Evolutionary conservation across 2,329 filamentous ascomycete species (phyloP), one percentile per base, ranked within the genome.

Genomic region (Scorias spongiosa): DNA sequence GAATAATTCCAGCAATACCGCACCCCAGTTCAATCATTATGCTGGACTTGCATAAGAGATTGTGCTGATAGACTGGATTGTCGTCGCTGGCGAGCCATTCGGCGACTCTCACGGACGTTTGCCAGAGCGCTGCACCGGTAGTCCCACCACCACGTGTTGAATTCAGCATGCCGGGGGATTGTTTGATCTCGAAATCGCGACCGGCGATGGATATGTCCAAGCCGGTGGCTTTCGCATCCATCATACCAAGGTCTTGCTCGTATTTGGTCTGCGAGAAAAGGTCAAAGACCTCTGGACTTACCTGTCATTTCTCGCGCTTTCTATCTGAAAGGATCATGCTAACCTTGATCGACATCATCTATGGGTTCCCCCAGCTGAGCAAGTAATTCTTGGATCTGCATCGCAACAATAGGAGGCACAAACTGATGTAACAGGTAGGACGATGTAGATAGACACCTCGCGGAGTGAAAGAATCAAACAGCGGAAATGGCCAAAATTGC

Each of bases 91-190:
- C 70, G 39, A 96, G 72, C 86, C 86, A 96, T 50, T 76, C 68
- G 17, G 88, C 84, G 57, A 96, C 79, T 39, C 78, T 68, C 8
- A 88, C 86, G 0, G 86, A 89, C 52, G 94, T 81, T 62, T 84
- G 87, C 91, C 91, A 98, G 8, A 96, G 69, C 14, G 94, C 76
- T 57, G 82, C 82, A 39, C 82, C 81, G 1, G 82, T 87, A 1
- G 82, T 87, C 1, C 81, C 82, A 10, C 73, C 80, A 26, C 76
- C 72, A 29, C 87, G 76, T 49, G 78, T 75, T 1, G 87, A 93
- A 1, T 78, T 79, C 32, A 98, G 72, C 9, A 96, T 70, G 9
- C 78, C 76, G 1, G 87, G 89, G 1, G 86, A 93, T 63, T 96
- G 91, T 48, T 79, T 73, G 53, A 96, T 81, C 29, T 73, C 75